Percentiles rank a stretch among this genome's conserved stretches.
These are phyloP conservation scores for Lentinula guzmanii DNA, from an alignment of 768 basidiomycete species.

Conservation along the genomic window DNA sequence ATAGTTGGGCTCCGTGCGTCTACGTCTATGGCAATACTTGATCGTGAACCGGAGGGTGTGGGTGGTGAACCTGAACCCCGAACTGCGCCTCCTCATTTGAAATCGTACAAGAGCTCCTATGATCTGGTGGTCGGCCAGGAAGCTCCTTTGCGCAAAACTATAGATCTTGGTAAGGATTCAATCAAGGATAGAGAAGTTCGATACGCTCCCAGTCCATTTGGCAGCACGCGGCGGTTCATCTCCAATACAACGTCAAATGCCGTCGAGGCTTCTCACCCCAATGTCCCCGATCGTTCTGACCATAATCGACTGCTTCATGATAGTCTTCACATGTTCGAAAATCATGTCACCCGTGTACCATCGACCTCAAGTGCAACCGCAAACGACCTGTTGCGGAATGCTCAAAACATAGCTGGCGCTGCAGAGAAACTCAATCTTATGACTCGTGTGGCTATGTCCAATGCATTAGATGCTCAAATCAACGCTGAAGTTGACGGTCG, in stretches of 20 bases:
- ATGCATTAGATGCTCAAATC: constrained; percentile 69
- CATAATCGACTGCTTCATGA: constrained; percentile 71
- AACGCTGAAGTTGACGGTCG: constrained; percentile 60
- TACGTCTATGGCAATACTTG: constrained; percentile 48
- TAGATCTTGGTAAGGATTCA: constrained; percentile 8
- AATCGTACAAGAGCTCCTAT: constrained; percentile 35
- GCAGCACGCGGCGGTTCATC: constrained; percentile 14
- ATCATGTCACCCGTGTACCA: constrained; percentile 52
- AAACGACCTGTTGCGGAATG: constrained; percentile 53
- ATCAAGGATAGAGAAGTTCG: constrained; percentile 14
- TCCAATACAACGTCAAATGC: constrained; percentile 11
- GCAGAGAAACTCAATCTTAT: constrained; percentile 65
- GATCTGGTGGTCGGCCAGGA: constrained; percentile 7
- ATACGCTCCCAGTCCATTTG: constrained; percentile 22
- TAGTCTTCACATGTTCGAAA: constrained; percentile 63
- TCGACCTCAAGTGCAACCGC: constrained; percentile 32
- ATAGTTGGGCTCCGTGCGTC: constrained; percentile 29
- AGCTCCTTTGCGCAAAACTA: constrained; percentile 12
- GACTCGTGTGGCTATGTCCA: constrained; percentile 46
- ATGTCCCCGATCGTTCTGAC: constrained; percentile 30
- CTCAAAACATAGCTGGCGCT: constrained; percentile 56
- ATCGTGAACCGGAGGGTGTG: constrained; percentile 16
- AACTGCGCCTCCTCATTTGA: constrained; percentile 30
- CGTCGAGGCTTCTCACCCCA: constrained; percentile 11
- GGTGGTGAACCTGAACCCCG: constrained; percentile 23